phyloP scores from a whole-genome alignment of 2,329 filamentous ascomycete species.

The Phaeosphaeria sp. region DNA sequence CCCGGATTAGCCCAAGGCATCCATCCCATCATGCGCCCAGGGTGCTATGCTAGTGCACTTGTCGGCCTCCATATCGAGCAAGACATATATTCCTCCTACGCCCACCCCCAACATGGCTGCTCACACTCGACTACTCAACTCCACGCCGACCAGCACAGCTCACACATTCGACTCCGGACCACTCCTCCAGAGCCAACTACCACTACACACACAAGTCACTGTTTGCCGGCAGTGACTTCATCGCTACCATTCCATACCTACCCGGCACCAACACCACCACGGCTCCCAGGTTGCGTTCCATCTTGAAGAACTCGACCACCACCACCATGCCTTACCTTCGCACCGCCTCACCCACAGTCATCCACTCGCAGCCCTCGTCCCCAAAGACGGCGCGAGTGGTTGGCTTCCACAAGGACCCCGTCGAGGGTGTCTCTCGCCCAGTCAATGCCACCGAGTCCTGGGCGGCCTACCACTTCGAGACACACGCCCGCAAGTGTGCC shows the following conservation, averaged over 20 bases:
- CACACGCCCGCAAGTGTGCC: constrained; percentile 53
- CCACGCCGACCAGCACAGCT: constrained; percentile 10
- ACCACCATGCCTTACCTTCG: constrained; percentile 42
- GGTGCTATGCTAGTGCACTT: constrained; percentile 11
- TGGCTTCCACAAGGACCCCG: constrained; percentile 46
- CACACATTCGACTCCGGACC: constrained; percentile 13
- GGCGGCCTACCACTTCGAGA: constrained; percentile 57
- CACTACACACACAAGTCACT: constrained; percentile 16
- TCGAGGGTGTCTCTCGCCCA: constrained; percentile 50
- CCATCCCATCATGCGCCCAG: constrained; percentile 25
- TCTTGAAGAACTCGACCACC: constrained; percentile 39
- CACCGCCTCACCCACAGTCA: constrained; percentile 44
- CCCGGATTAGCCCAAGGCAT: constrained; percentile 28
- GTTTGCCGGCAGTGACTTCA: constrained; percentile 32
- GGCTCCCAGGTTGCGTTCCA: constrained; percentile 38
- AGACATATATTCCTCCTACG: constrained; percentile 42
- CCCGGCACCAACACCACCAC: constrained; percentile 36
- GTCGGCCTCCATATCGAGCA: constrained; percentile 30
- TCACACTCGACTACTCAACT: constrained; percentile 18
- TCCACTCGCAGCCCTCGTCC: constrained; percentile 34
- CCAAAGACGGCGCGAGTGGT: constrained; percentile 43
- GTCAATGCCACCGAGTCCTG: constrained; percentile 52
- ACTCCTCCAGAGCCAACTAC: constrained; percentile 14
- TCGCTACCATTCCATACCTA: constrained; percentile 29
- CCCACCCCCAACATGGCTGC: constrained; percentile 30